Percentiles rank a stretch among this genome's conserved stretches.
phyloP scores from a whole-genome alignment of 2,329 filamentous ascomycete species.

The Penicillium vulpinum region DNA sequence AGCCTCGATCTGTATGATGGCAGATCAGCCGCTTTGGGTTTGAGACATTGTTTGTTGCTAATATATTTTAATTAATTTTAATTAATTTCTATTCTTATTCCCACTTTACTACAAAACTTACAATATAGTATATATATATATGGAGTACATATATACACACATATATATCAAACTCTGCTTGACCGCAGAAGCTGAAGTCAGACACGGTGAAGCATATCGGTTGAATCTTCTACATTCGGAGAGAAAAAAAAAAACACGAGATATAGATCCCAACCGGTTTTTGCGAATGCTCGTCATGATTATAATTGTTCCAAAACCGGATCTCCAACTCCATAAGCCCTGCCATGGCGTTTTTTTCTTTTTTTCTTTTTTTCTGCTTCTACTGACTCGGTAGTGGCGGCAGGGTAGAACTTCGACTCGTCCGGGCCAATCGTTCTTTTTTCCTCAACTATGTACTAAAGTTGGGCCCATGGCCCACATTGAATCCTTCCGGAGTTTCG shows the following conservation, averaged over 20 bases:
- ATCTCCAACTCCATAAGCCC: background rate
- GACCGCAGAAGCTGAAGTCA: constrained; percentile 18
- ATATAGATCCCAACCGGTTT: background rate
- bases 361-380: constrained; percentile 17
- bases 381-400: background rate
- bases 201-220: background rate
- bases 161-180: constrained; percentile 11
- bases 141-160: no score
- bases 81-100: background rate
- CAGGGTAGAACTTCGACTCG: background rate
- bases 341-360: constrained; percentile 13
- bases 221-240: background rate
- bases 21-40: background rate
- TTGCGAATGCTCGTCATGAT: background rate
- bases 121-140: no score
- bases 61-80: background rate
- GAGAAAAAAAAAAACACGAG: background rate
- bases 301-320: background rate
- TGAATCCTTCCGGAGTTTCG: background rate
- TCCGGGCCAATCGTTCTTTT: constrained; percentile 7
- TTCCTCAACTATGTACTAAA: background rate
- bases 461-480: background rate
- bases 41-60: background rate
- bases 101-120: background rate
- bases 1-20: background rate